These are phyloP conservation scores for Bertia moriformis DNA, from an alignment of 2,329 filamentous ascomycete genomes.

Conservation along the genomic window DNA sequence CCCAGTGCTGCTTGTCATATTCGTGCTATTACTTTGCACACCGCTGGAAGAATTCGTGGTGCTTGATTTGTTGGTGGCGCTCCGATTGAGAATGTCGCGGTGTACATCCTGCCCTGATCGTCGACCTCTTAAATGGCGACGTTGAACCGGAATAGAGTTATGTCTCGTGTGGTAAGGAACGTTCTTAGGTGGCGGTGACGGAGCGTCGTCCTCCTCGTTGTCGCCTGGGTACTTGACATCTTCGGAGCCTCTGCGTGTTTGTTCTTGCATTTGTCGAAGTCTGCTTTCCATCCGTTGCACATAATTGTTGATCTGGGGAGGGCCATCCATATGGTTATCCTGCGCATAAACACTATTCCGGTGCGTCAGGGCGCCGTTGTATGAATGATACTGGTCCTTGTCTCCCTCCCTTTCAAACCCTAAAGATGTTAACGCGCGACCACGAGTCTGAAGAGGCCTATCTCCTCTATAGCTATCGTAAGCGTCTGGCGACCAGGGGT, in stretches of 20 bases:
- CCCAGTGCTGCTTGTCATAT: neutral
- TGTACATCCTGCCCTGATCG: conserved; percentile 16
- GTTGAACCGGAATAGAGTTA: conserved; percentile 8
- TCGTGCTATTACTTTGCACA: conserved; percentile 41
- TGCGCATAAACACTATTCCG: conserved; percentile 25
- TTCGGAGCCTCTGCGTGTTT: conserved; percentile 27
- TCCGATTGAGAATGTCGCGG: conserved; percentile 1
- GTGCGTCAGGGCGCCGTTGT: conserved; percentile 11
- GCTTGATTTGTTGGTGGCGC: conserved; percentile 6
- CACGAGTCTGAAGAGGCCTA: neutral
- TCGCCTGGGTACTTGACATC: neutral
- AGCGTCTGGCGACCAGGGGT: neutral
- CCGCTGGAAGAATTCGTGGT: conserved; percentile 40
- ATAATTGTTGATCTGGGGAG: conserved; percentile 66
- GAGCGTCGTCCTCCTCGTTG: conserved; percentile 29
- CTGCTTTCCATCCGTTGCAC: conserved; percentile 84
- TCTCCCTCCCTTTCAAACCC: neutral
- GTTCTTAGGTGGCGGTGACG: conserved; percentile 47
- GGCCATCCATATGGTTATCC: conserved; percentile 29
- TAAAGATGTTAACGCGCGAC: neutral
- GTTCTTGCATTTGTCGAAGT: conserved; percentile 55
- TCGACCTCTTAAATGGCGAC: conserved; percentile 18
- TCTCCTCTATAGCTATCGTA: neutral
- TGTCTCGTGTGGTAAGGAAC: conserved; percentile 12
- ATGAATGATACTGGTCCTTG: neutral